Base-by-base conservation (phyloP, 1,284 basidiomycete species). In the Golubevia sp. region DNA sequence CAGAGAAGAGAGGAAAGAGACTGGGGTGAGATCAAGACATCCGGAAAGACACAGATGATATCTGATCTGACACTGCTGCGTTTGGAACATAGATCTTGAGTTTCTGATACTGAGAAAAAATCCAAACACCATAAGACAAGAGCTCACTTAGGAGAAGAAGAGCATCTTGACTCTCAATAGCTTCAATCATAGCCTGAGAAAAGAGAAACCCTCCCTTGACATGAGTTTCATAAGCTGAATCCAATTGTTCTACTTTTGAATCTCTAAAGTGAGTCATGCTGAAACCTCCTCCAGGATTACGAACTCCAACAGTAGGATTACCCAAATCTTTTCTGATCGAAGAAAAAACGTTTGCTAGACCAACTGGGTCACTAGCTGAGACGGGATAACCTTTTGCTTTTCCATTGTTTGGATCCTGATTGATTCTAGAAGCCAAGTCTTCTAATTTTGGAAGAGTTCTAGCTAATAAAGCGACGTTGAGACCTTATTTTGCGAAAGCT, bases 221-320 rank as follows among this genome's bases (percentile, higher is more conserved):
- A 55, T 71, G 69, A 3, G 59, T 68, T 56, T 63, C 61, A 61
- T 63, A 63, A 1, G 69, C 69, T 2, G 66, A 63, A 8, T 71
- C 66, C 0, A 71, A 15, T 59, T 71, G 66, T 21, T 63, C 64
- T 15, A 62, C 38, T 20, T 71, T 71, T 51, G 65, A 68, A 2
- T 71, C 69, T 6, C 68, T 53, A 48, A 71, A 71, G 5, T 54
- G 24, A 1, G 63, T 56, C 2, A 62, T 34, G 2, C 51, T 64
- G 55, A 71, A 71, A 2, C 69, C 69, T 57, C 69, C 69, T 6
- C 63, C 67, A 8, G 69, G 69, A 53, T 71, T 71, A 49, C 66
- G 68, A 1, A 71, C 61, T n/a, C 69, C 69, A 1, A 23, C 66
- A 24, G 67, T 66, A 2, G 63, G 66, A 38, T 54, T 60, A 1